Evolutionary conservation across 768 basidiomycete genomes (phyloP).

Genomic region (Ramaria rubella): DNA sequence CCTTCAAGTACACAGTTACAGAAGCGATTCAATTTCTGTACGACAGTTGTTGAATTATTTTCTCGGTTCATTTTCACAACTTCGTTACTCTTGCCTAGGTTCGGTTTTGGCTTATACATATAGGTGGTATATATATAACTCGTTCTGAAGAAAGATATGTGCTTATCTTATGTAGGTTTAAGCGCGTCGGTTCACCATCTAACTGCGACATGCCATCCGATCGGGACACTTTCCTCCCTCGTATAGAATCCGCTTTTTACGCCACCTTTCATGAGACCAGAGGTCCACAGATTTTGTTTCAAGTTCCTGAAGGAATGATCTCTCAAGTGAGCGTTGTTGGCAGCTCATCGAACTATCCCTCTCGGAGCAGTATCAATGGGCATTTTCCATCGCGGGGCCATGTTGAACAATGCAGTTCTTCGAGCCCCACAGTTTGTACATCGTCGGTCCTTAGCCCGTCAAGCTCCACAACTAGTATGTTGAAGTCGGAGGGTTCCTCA

Average conservation of each 20-base stretch:
- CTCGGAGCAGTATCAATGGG: conserved; percentile 22
- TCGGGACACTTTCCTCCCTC: conserved; percentile 67
- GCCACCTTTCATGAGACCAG: conserved; percentile 81
- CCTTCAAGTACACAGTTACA: no score
- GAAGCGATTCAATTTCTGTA: no score
- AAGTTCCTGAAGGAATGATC: conserved; percentile 91
- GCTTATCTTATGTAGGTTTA: no score
- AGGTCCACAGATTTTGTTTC: conserved; percentile 86
- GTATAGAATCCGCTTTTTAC: conserved; percentile 86
- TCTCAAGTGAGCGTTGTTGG: conserved; percentile 30
- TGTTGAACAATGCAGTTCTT: conserved; percentile 25
- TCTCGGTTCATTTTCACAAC: no score
- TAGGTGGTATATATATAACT: no score
- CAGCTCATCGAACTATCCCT: conserved; percentile 18
- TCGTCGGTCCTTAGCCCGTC: not conserved
- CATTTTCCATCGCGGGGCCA: conserved; percentile 28
- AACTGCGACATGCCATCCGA: conserved; percentile 23
- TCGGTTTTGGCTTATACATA: no score
- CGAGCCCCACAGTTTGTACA: conserved; percentile 19
- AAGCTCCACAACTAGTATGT: not conserved
- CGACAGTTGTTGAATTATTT: no score
- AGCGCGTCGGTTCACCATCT: no score
- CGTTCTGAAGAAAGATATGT: no score
- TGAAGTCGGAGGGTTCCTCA: not conserved
- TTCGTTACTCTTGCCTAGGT: no score